These are phyloP conservation scores for Solanum raphanifolium DNA, from an alignment of 257 asterid genomes.

Conservation along the genomic window DNA sequence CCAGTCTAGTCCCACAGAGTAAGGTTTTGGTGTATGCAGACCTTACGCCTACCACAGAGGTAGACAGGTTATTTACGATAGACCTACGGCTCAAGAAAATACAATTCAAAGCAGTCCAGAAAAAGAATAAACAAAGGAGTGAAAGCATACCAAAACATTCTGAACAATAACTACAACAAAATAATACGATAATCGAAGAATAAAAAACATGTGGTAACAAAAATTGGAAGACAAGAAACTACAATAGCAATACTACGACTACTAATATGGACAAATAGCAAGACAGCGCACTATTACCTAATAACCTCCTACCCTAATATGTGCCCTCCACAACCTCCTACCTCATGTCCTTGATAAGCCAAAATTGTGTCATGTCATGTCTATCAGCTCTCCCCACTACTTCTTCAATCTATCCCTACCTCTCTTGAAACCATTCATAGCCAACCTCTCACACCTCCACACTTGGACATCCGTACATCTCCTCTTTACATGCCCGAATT, in stretches of 20 bases:
- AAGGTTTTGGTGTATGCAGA: background rate
- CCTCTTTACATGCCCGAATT: background rate
- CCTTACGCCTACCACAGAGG: background rate
- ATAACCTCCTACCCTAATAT: background rate
- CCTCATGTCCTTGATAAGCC: background rate
- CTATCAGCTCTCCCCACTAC: background rate
- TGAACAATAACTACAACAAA: background rate
- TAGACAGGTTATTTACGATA: background rate
- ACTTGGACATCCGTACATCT: background rate
- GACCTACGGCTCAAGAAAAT: background rate
- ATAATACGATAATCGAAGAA: background rate
- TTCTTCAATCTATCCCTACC: background rate
- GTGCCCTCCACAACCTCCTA: background rate
- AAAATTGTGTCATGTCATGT: background rate
- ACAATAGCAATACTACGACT: background rate
- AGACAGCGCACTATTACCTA: background rate
- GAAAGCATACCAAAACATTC: background rate
- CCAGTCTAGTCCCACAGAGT: background rate
- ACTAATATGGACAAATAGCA: background rate
- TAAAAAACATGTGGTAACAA: background rate
- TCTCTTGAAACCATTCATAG: background rate
- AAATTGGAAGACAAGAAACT: background rate
- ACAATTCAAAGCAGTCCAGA: background rate
- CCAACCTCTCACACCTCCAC: background rate
- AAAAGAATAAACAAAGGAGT: background rate